A percentile compares a stretch with the other conserved stretches of the same genome.
Conservation (phyloP, 1,284 basidiomycete genomes). For the Ceratorhiza oryzae-sativae region DNA sequence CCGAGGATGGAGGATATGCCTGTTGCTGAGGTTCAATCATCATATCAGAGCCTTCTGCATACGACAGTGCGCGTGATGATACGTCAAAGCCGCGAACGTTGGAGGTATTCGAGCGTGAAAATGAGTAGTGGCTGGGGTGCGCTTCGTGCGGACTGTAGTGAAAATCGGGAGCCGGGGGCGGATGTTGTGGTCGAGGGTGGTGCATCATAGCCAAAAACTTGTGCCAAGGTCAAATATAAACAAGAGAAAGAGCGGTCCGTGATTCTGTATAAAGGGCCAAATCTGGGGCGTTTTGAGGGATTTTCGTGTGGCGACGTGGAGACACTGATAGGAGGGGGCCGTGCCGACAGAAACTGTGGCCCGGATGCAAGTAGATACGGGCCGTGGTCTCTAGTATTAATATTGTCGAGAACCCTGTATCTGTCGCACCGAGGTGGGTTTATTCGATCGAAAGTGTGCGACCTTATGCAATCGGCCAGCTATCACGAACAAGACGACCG, state of each 20-base stretch:
- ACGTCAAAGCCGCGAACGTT: not conserved
- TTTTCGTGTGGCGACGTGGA: conserved; percentile 16
- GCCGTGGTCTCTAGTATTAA: not conserved
- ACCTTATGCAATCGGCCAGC: not conserved
- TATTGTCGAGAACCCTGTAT: not conserved
- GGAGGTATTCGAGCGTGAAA: conserved; percentile 1
- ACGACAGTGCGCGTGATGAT: not conserved
- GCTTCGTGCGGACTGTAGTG: not conserved
- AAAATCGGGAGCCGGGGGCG: not conserved
- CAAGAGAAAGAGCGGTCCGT: not conserved
- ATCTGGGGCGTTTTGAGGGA: conserved; percentile 29
- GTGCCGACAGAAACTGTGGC: conserved; percentile 4
- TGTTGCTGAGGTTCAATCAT: conserved; percentile 22
- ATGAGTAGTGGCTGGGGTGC: not conserved
- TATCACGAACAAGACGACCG: not conserved
- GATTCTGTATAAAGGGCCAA: not conserved
- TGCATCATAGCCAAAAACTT: conserved; percentile 17
- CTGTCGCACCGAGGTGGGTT: not conserved
- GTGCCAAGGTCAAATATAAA: not conserved
- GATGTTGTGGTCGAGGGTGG: conserved; percentile 36
- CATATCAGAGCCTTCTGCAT: not conserved
- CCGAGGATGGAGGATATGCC: conserved; percentile 12
- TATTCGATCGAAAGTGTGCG: not conserved
- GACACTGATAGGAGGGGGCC: conserved; percentile 4
- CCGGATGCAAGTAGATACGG: conserved; percentile 24